Evolutionary conservation across 2,329 filamentous ascomycete species (phyloP), one percentile per base, ranked within the genome.

Genomic region (Aspergillus glaucus): DNA sequence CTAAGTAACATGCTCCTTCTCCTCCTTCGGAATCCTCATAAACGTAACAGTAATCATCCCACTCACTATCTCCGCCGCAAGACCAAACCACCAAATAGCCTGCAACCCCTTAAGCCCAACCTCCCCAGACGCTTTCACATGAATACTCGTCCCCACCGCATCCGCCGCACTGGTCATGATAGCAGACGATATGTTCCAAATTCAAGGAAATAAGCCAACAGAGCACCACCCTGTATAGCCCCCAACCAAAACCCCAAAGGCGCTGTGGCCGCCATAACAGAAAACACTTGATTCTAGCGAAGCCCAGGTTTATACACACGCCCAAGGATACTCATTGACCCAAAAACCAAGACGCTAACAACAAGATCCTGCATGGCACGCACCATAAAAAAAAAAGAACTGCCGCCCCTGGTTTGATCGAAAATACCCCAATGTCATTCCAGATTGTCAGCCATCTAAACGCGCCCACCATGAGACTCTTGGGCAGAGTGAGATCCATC

Each of bases 271-370:
- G 73, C 75, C 57, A 78, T 77, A 5, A 75, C 54, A 0, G 71
- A 69, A 47, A 79, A 77, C 0, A 72, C 69, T 58, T 76, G 73
- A 47, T 75, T 69, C 57, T 78, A 77, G 44, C 69, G 62, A 40
- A 59, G 50, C 0, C 75, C 74, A 1, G 70, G 71, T 3, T 64
- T 64, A 52, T 77, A 79, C 0, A 72, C 66, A 1, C 65, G 62
- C 1, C 75, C 75, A 1, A 78, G 58, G 12, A 79, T 63, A 17
- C 73, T 76, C 50, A 79, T 65, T 4, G 62, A 70, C 45, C 76
- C 77, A 0, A 76, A 77, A 6, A 79, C 63, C 34, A 74, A 48
- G 10, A 78, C 67, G 0, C 75, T 71, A 3, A 77, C 74, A 0
- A 75, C 74, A n/a, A 79, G 72, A 0, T 76, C 76, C 26, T 70